phyloP scores from a whole-genome alignment of 1,284 basidiomycete genomes.

The Mycosarcoma maydis region DNA sequence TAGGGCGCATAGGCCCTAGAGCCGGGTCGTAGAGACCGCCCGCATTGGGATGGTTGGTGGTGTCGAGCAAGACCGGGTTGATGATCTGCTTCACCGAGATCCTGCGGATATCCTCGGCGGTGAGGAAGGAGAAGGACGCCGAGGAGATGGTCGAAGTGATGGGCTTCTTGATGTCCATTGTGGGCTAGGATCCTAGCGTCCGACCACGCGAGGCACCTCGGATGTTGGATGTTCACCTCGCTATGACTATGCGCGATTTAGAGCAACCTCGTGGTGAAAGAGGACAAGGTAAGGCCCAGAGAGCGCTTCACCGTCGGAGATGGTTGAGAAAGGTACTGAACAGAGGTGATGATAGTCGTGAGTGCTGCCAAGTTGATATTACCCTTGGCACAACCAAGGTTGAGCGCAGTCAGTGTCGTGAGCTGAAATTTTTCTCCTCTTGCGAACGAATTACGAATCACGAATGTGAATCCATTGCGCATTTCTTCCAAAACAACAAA shows the following conservation, averaged over 20 bases:
- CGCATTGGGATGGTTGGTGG: conserved; percentile 87
- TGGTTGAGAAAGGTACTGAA: neutral
- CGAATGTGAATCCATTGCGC: neutral
- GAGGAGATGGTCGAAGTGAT: conserved; percentile 84
- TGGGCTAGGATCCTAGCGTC: conserved; percentile 31
- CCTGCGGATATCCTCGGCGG: conserved; percentile 85
- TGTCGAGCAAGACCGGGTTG: conserved; percentile 92
- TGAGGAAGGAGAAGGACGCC: conserved; percentile 93
- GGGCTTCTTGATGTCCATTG: conserved; percentile 92
- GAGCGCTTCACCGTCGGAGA: neutral
- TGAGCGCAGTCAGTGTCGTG: conserved; percentile 14
- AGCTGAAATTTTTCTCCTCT: conserved; percentile 26
- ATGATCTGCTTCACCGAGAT: conserved; percentile 97
- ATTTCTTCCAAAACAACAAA: conserved; percentile 14
- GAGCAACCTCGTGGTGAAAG: conserved; percentile 1
- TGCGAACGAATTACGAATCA: conserved; percentile 2
- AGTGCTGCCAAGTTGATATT: too few relatives aligned
- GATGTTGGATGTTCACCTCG: conserved; percentile 8
- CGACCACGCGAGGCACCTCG: conserved; percentile 30
- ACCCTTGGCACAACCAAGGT: conserved; percentile 10
- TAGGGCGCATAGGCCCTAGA: conserved; percentile 79
- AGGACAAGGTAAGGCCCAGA: neutral
- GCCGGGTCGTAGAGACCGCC: conserved; percentile 96
- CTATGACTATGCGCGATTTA: conserved; percentile 9
- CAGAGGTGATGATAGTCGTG: conserved; percentile 1